A percentile compares a stretch with the other conserved stretches of the same genome.
Evolutionary conservation across 345 rosid genomes (phyloP).

Genomic region (Combretum micranthum): DNA sequence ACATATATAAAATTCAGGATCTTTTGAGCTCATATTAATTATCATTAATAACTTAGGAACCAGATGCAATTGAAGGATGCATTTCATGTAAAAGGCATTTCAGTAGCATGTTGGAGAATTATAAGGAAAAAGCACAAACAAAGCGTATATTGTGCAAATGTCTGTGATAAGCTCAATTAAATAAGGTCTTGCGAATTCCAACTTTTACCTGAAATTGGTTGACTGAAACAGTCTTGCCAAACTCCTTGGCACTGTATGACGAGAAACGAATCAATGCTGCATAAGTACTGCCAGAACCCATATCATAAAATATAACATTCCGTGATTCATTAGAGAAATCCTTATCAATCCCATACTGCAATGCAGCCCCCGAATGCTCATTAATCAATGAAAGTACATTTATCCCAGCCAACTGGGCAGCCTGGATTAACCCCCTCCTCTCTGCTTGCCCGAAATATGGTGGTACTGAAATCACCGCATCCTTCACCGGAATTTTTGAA

Average conservation of each 20-base stretch:
- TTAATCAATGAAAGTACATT: slow-evolving; percentile 74
- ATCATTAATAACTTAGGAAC: too few relatives aligned
- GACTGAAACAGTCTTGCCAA: slow-evolving; percentile 75
- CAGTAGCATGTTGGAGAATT: background rate
- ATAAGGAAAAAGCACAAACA: background rate
- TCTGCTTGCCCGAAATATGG: slow-evolving; percentile 96
- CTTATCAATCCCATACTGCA: slow-evolving; percentile 98
- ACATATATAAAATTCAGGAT: too few relatives aligned
- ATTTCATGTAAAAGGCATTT: too few relatives aligned
- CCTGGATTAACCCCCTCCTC: slow-evolving; percentile 77
- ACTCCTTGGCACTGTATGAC: slow-evolving; percentile 74
- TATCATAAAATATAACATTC: slow-evolving; percentile 87
- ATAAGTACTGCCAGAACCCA: slow-evolving; percentile 90
- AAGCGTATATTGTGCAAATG: background rate
- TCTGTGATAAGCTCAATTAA: too few relatives aligned
- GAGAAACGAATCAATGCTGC: slow-evolving; percentile 89
- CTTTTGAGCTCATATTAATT: too few relatives aligned
- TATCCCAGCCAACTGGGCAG: slow-evolving; percentile 87
- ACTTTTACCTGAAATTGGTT: slow-evolving; percentile 90
- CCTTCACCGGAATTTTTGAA: slow-evolving; percentile 57
- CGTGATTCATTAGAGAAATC: slow-evolving; percentile 83
- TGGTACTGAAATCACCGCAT: slow-evolving; percentile 77
- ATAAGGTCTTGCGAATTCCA: background rate
- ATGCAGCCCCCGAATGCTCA: slow-evolving; percentile 95
- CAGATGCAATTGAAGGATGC: too few relatives aligned